Evolutionary conservation across 768 basidiomycete species (phyloP).

Genomic region (Russula olivacea): DNA sequence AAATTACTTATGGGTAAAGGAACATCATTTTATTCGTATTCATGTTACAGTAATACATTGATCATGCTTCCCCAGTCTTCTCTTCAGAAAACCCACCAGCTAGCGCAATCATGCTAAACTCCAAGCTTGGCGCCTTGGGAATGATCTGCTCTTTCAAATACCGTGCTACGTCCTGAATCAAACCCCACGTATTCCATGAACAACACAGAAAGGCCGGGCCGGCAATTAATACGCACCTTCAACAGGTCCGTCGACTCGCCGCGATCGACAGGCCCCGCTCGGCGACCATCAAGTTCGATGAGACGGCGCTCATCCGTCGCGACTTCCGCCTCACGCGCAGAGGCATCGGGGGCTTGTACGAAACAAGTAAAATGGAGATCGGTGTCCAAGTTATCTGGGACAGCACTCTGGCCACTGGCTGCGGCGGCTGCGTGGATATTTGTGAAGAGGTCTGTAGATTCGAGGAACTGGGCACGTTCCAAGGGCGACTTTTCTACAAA

Average conservation of each 20-base stretch:
- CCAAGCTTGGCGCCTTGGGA: slow-evolving; percentile 43
- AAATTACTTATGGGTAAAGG: neutral
- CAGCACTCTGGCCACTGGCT: slow-evolving; percentile 57
- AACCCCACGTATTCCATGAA: too few species aligned
- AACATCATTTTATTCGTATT: neutral
- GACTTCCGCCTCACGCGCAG: slow-evolving; percentile 31
- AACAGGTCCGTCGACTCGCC: slow-evolving; percentile 58
- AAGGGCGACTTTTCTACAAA: slow-evolving; percentile 55
- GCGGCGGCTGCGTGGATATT: slow-evolving; percentile 72
- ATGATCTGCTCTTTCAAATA: slow-evolving; percentile 59
- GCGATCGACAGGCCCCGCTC: slow-evolving; percentile 75
- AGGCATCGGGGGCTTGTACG: slow-evolving; percentile 54
- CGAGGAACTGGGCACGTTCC: slow-evolving; percentile 70
- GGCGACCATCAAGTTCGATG: slow-evolving; percentile 79
- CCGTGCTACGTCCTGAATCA: slow-evolving; percentile 49
- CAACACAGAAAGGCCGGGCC: too few species aligned
- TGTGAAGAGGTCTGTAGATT: slow-evolving; percentile 69
- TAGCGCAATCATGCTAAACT: slow-evolving; percentile 67
- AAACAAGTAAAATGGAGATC: slow-evolving; percentile 88
- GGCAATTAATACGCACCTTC: slow-evolving; percentile 34
- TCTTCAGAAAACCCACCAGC: slow-evolving; percentile 22
- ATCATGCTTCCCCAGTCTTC: too few species aligned
- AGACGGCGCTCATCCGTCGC: slow-evolving; percentile 38
- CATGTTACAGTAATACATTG: neutral
- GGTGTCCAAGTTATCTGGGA: slow-evolving; percentile 58